Percentiles rank a stretch among this genome's conserved stretches.
Conservation (phyloP, 768 basidiomycete species). For the Pseudohyphozyma bogoriensis region DNA sequence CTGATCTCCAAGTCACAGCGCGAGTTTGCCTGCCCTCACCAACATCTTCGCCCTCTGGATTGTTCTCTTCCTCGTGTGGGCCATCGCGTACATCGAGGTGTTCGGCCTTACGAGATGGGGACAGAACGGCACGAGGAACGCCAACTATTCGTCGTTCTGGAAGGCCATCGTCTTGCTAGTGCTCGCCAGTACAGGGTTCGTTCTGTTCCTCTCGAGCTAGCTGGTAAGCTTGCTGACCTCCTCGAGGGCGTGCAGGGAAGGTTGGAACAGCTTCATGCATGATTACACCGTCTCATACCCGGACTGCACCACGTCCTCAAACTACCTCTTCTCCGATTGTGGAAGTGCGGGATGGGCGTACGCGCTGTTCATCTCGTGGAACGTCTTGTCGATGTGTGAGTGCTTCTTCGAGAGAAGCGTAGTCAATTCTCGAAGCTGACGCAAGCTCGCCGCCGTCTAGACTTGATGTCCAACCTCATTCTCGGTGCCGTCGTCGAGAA, state of each 20-base stretch:
- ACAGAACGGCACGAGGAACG: constrained; percentile 53
- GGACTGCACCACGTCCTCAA: constrained; percentile 25
- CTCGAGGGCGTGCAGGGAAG: constrained; percentile 70
- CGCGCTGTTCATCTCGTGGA: constrained; percentile 85
- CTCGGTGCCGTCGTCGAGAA: constrained; percentile 48
- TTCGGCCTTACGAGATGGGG: constrained; percentile 85
- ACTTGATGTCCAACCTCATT: constrained; percentile 24
- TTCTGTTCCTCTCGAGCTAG: constrained; percentile 28
- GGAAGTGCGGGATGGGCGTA: constrained; percentile 71
- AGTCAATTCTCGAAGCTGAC: no score
- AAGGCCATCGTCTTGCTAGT: constrained; percentile 77
- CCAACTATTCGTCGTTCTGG: constrained; percentile 71
- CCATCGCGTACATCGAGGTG: constrained; percentile 75
- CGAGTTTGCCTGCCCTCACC: constrained; percentile 49
- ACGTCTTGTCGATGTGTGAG: constrained; percentile 88
- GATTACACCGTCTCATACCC: constrained; percentile 47
- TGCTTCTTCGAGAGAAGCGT: constrained; percentile 53
- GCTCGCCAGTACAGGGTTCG: constrained; percentile 86
- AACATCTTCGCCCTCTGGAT: constrained; percentile 81
- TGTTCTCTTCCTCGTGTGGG: constrained; percentile 80
- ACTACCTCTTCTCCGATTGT: constrained; percentile 65
- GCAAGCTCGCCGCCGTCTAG: no score
- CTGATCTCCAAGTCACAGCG: constrained; percentile 1
- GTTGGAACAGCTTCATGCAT: constrained; percentile 97
- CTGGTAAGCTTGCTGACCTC: no score